Evolutionary conservation across 148 eudicot species (phyloP).

Genomic region (Simmondsia chinensis): DNA sequence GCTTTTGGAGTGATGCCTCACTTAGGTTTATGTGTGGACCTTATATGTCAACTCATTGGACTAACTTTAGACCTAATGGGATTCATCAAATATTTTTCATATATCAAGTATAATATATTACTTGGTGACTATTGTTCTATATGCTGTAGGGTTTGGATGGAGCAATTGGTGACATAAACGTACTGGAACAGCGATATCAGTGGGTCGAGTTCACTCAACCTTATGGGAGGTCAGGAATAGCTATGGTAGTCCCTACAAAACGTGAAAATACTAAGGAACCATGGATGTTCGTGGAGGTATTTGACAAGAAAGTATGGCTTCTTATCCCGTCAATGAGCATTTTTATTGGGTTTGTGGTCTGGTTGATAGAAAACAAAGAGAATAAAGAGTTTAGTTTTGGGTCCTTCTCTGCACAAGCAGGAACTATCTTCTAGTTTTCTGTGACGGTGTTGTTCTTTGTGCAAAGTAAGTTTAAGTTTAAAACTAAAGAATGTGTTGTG

Average conservation of each 20-base stretch:
- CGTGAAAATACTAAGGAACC: slow-evolving; percentile 8
- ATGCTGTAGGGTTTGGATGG: slow-evolving; percentile 10
- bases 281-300: slow-evolving; percentile 22
- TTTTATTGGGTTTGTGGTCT: slow-evolving; percentile 25
- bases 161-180: slow-evolving; percentile 14
- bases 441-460: slow-evolving; percentile 26
- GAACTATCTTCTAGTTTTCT: slow-evolving; percentile 28
- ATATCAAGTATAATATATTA: no score
- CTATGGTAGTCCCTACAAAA: slow-evolving; percentile 11
- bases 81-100: no score
- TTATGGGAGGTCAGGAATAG: slow-evolving; percentile 14
- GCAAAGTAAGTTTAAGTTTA: slow-evolving; percentile 35
- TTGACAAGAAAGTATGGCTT: slow-evolving; percentile 29
- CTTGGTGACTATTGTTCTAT: no score
- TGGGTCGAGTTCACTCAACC: slow-evolving; percentile 23
- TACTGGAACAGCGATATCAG: slow-evolving; percentile 11
- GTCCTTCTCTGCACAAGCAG: slow-evolving; percentile 11
- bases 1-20: no score
- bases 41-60: no score
- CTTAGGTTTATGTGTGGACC: no score
- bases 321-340: slow-evolving; percentile 19
- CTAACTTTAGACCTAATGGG: no score
- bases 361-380: slow-evolving; percentile 21
- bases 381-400: slow-evolving; percentile 9
- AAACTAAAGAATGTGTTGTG: no score